Evolutionary conservation across 2,329 filamentous ascomycete species (phyloP).

Genomic region (Thelonectria discophora): DNA sequence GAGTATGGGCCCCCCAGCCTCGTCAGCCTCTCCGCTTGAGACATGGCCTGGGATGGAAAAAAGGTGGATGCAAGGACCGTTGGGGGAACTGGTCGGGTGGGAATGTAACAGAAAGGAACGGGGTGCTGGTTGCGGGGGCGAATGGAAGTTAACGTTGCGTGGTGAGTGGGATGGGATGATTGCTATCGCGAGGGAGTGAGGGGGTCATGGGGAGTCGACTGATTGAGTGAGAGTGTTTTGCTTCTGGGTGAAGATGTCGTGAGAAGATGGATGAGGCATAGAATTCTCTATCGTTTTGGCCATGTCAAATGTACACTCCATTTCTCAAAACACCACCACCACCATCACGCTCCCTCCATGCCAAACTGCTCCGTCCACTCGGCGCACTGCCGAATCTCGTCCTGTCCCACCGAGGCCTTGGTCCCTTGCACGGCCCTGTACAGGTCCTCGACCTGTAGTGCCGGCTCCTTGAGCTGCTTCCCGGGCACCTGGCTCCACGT

Average conservation of each 20-base stretch:
- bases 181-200: too few relatives aligned
- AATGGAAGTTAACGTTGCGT: neutral
- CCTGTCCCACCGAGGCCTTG: slow-evolving; percentile 17
- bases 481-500: slow-evolving; percentile 25
- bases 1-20: too few relatives aligned
- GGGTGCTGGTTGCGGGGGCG: neutral
- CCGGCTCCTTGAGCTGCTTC: slow-evolving; percentile 19
- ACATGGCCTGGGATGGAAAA: too few relatives aligned
- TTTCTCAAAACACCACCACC: neutral
- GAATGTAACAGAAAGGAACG: neutral
- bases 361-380: slow-evolving; percentile 23
- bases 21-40: too few relatives aligned
- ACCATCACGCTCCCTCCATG: slow-evolving; percentile 18
- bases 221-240: too few relatives aligned
- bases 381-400: slow-evolving; percentile 19
- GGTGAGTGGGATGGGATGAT: neutral
- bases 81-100: neutral
- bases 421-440: slow-evolving; percentile 2
- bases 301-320: neutral
- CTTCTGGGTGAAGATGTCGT: too few relatives aligned
- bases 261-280: too few relatives aligned
- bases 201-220: neutral
- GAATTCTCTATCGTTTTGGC: too few relatives aligned
- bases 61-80: too few relatives aligned
- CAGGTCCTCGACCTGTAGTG: slow-evolving; percentile 13